phyloP scores from a whole-genome alignment of 768 basidiomycete species.

The Boletus rex-veris region DNA sequence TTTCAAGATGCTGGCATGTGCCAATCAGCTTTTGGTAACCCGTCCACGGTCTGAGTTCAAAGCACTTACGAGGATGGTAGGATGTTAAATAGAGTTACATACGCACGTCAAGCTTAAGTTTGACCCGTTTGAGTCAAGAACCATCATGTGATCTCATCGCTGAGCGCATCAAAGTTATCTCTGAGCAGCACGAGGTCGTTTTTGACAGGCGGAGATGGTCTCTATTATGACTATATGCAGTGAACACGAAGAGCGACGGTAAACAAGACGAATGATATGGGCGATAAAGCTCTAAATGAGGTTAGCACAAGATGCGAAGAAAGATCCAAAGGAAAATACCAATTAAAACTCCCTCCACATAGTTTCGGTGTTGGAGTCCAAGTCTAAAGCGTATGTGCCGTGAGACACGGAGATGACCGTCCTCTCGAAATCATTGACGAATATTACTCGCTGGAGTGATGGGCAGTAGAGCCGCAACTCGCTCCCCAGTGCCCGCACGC shows the following conservation, averaged over 20 bases:
- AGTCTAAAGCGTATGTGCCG: constrained; percentile 28
- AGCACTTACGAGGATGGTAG: background rate
- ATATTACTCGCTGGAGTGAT: constrained; percentile 49
- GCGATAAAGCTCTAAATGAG: constrained; percentile 1
- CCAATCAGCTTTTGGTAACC: constrained; percentile 7
- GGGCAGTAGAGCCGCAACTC: constrained; percentile 63
- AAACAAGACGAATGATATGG: constrained; percentile 6
- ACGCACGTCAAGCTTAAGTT: constrained; percentile 22
- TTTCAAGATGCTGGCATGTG: constrained; percentile 10
- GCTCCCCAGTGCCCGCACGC: constrained; percentile 53
- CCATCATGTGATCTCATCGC: constrained; percentile 3
- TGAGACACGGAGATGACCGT: constrained; percentile 41
- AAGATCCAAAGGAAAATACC: constrained; percentile 11
- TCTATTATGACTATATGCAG: constrained; percentile 18
- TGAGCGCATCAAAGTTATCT: background rate
- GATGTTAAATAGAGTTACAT: constrained; percentile 20
- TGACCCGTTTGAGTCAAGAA: constrained; percentile 4
- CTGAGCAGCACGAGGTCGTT: background rate
- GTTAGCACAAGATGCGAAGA: background rate
- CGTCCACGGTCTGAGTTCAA: constrained; percentile 16
- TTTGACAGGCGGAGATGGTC: constrained; percentile 4
- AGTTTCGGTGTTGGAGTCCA: constrained; percentile 21
- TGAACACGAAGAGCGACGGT: constrained; percentile 10
- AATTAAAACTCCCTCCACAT: constrained; percentile 33
- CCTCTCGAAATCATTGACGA: constrained; percentile 61